Evolutionary conservation across 2,329 filamentous ascomycete species (phyloP).

Genomic region (Rhynchosporium agropyri): DNA sequence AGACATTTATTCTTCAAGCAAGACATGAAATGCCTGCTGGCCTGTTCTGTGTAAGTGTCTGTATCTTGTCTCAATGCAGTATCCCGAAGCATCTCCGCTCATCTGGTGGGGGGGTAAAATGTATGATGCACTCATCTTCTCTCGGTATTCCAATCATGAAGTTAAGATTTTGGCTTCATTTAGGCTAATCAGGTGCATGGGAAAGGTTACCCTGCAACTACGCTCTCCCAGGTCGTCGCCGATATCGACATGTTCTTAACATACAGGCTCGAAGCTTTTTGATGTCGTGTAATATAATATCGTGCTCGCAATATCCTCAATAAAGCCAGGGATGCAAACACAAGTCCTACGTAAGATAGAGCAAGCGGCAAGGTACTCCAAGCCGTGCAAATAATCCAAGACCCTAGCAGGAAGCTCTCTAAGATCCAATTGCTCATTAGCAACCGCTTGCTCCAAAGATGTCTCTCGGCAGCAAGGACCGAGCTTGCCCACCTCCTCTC

Average conservation of each 20-base stretch:
- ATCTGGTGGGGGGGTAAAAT: background rate
- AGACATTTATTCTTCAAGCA: slow-evolving; percentile 2
- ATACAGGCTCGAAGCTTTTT: background rate
- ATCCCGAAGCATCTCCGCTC: slow-evolving; percentile 2
- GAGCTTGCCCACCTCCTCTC: slow-evolving; percentile 1
- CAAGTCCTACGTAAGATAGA: background rate
- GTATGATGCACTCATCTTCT: background rate
- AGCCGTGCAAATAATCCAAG: too few species aligned
- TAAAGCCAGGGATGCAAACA: background rate
- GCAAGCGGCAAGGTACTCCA: too few species aligned
- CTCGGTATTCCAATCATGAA: slow-evolving; percentile 8
- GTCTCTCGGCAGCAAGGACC: slow-evolving; percentile 3
- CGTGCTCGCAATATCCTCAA: background rate
- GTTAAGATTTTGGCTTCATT: background rate
- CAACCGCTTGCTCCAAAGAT: background rate
- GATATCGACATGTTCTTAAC: background rate
- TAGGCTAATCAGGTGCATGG: slow-evolving; percentile 4
- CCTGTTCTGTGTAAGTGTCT: background rate
- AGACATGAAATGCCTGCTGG: background rate
- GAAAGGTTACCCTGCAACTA: background rate
- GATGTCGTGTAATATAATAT: slow-evolving; percentile 2
- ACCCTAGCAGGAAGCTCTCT: background rate
- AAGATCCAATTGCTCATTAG: background rate
- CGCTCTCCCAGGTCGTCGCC: background rate
- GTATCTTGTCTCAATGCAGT: background rate